phyloP scores from a whole-genome alignment of 177 flowering plant genomes.

The Vitis hybrid region DNA sequence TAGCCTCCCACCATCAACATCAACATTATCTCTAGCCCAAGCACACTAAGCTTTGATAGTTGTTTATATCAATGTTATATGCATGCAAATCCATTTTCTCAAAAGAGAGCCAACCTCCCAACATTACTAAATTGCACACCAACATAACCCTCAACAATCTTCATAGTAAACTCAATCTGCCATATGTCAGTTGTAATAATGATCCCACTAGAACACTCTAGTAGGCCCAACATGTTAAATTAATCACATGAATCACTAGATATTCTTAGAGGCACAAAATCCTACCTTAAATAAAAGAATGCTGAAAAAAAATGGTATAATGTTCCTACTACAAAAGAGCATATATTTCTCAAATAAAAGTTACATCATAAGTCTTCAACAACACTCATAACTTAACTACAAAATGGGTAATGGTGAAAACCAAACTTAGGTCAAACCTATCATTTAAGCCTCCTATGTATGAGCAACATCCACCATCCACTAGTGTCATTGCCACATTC shows the following conservation, averaged over 20 bases:
- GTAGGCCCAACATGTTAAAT: neutral
- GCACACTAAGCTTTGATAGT: too few relatives aligned
- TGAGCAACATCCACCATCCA: slow-evolving; percentile 2
- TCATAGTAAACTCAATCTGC: too few relatives aligned
- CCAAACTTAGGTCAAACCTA: neutral
- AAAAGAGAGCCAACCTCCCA: too few relatives aligned
- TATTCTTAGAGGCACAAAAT: too few relatives aligned
- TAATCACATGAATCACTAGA: neutral
- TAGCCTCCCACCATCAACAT: too few relatives aligned
- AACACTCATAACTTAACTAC: neutral
- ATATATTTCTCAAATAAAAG: neutral
- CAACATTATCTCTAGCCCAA: too few relatives aligned
- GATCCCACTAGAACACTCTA: neutral
- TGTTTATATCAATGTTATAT: too few relatives aligned
- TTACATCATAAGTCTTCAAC: neutral
- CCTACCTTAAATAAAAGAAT: neutral
- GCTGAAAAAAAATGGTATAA: neutral
- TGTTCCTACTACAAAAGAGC: neutral
- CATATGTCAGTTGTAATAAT: neutral
- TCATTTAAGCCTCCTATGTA: slow-evolving; percentile 19
- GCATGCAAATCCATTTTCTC: too few relatives aligned
- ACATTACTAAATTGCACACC: too few relatives aligned
- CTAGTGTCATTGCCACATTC: too few relatives aligned
- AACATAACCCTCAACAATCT: too few relatives aligned
- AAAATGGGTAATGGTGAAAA: neutral